These are phyloP conservation scores for Microcos paniculata DNA, from an alignment of 345 rosid species.

Conservation along the genomic window DNA sequence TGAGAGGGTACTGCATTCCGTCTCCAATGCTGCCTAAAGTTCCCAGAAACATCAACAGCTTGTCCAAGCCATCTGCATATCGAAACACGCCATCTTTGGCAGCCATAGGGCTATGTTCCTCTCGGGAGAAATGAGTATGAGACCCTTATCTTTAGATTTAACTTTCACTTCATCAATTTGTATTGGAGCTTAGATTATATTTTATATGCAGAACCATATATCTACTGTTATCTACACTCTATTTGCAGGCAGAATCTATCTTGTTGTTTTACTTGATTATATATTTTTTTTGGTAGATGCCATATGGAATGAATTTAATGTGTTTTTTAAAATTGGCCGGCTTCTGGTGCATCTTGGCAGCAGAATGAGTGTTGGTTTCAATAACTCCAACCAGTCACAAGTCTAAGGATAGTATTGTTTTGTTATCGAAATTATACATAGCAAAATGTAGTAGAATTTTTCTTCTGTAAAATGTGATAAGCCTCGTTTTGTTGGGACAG, in stretches of 20 bases:
- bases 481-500: not conserved
- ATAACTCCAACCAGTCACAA: constrained; percentile 11
- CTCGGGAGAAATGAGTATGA: not conserved
- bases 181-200: not conserved
- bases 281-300: constrained; percentile 6
- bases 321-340: constrained; percentile 33
- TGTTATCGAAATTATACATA: not conserved
- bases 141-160: not conserved
- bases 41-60: constrained; percentile 58
- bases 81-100: constrained; percentile 52
- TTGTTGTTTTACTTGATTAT: constrained; percentile 14
- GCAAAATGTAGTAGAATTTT: not conserved
- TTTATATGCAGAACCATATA: constrained; percentile 16
- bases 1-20: constrained; percentile 61
- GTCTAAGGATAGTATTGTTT: not conserved
- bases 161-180: constrained; percentile 17
- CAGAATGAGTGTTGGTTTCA: constrained; percentile 22
- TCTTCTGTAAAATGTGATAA: constrained; percentile 1
- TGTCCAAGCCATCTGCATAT: constrained; percentile 53
- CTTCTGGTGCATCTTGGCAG: constrained; percentile 19
- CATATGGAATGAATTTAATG: constrained; percentile 14
- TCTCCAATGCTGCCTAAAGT: constrained; percentile 71
- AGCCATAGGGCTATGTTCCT: constrained; percentile 29
- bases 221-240: not conserved
- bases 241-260: constrained; percentile 28